A percentile compares a stretch with the other conserved stretches of the same genome.
These are phyloP conservation scores for Cutaneotrichosporon mucoides DNA, from an alignment of 1,284 basidiomycete species.

Conservation along the genomic window DNA sequence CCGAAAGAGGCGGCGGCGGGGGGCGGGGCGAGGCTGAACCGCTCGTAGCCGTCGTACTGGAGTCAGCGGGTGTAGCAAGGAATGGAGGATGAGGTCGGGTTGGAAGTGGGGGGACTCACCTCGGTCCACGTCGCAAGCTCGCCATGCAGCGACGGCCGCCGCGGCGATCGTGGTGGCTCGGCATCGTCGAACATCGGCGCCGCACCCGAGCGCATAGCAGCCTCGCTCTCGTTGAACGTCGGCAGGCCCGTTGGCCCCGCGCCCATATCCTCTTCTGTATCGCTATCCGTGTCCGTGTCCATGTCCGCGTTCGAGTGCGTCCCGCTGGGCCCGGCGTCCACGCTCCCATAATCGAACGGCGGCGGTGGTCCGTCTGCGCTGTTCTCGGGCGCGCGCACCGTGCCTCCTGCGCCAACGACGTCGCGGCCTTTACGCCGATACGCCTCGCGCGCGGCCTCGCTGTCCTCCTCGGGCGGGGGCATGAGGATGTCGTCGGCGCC, in stretches of 20 bases:
- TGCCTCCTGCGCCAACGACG: slow-evolving; percentile 42
- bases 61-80: not conserved
- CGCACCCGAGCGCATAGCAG: slow-evolving; percentile 34
- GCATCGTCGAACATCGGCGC: slow-evolving; percentile 26
- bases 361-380: slow-evolving; percentile 30
- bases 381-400: slow-evolving; percentile 12
- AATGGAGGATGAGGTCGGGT: too few species aligned
- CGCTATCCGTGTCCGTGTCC: not conserved
- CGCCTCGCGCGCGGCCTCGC: slow-evolving; percentile 39
- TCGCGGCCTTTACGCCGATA: slow-evolving; percentile 47
- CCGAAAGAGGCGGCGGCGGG: slow-evolving; percentile 39
- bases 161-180: not conserved
- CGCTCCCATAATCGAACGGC: slow-evolving; percentile 21
- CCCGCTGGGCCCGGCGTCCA: slow-evolving; percentile 6
- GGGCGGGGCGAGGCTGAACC: slow-evolving; percentile 47
- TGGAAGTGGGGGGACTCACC: too few species aligned
- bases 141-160: slow-evolving; percentile 20
- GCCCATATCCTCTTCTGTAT: not conserved
- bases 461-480: slow-evolving; percentile 2
- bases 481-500: slow-evolving; percentile 12
- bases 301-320: slow-evolving; percentile 1
- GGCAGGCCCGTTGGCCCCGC: slow-evolving; percentile 21
- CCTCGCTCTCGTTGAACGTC: slow-evolving; percentile 40
- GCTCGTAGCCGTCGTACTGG: slow-evolving; percentile 50
- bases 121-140: slow-evolving; percentile 45